A percentile compares a stretch with the other conserved stretches of the same genome.
These are phyloP conservation scores for Leptomonas pyrrhocoris DNA, from an alignment of 208 protist genomes.

Conservation along the genomic window DNA sequence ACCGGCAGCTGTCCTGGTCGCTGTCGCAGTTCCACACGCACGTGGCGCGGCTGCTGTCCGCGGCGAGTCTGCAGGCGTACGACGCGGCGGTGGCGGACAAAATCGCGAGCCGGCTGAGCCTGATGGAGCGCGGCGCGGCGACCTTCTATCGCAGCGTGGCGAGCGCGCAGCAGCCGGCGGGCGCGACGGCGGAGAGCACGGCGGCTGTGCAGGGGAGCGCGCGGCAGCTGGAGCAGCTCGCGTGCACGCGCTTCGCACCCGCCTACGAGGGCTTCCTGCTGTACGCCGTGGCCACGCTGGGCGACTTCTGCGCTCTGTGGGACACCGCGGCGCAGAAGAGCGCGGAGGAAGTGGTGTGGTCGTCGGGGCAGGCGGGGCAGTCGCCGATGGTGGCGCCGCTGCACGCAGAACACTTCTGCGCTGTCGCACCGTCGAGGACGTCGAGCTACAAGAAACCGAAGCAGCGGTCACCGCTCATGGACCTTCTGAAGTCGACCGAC, in stretches of 20 bases:
- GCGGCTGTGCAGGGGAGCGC: constrained; percentile 6
- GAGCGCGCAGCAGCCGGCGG: background rate
- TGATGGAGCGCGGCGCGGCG: constrained; percentile 12
- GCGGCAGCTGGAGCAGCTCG: constrained; percentile 13
- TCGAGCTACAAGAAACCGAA: background rate
- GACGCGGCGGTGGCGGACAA: constrained; percentile 14
- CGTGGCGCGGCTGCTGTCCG: constrained; percentile 11
- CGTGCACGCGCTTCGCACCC: constrained; percentile 5
- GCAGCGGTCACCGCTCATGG: background rate
- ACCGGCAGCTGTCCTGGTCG: constrained; percentile 14
- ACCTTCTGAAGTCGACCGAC: background rate
- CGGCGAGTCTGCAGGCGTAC: constrained; percentile 9
- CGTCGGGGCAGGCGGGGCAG: background rate
- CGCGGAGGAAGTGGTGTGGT: constrained; percentile 12
- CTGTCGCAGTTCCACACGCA: constrained; percentile 17
- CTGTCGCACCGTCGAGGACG: background rate
- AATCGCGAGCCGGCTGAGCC: constrained; percentile 6
- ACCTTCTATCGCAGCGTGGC: background rate
- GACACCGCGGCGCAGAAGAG: constrained; percentile 8
- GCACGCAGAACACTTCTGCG: background rate
- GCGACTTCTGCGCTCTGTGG: constrained; percentile 15
- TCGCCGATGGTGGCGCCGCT: constrained; percentile 1
- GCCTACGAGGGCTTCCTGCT: constrained; percentile 17
- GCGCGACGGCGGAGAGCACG: background rate
- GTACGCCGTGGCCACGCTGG: constrained; percentile 12